These are phyloP conservation scores for Globisporangium solare DNA, from an alignment of 352 stramenopile species.

Conservation along the genomic window DNA sequence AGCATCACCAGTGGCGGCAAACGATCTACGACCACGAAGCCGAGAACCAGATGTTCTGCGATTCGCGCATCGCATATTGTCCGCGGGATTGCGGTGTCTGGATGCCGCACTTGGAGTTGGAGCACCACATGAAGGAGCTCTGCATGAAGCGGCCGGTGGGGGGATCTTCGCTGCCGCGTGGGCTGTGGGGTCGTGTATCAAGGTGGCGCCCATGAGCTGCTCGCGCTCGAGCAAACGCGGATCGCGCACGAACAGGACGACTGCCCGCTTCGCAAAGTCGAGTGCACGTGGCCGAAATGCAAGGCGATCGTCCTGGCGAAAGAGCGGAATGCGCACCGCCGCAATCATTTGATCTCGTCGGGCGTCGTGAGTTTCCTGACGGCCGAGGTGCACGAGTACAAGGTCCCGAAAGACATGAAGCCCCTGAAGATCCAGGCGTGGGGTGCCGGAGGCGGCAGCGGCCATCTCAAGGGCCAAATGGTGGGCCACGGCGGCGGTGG, in stretches of 20 bases:
- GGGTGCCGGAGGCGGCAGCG: slow-evolving; percentile 66
- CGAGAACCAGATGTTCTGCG: slow-evolving; percentile 30
- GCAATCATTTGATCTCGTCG: slow-evolving; percentile 50
- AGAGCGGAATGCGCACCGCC: slow-evolving; percentile 59
- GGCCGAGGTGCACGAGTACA: slow-evolving; percentile 55
- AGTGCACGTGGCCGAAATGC: slow-evolving; percentile 73
- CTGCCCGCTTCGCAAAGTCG: slow-evolving; percentile 55
- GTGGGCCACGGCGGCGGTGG: slow-evolving; percentile 57
- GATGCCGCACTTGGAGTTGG: slow-evolving; percentile 39
- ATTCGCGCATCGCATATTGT: slow-evolving; percentile 49
- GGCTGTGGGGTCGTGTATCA: slow-evolving; percentile 52
- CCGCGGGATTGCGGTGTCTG: slow-evolving; percentile 68
- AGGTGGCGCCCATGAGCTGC: slow-evolving; percentile 50
- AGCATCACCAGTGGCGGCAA: slow-evolving; percentile 41
- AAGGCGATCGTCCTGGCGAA: slow-evolving; percentile 39
- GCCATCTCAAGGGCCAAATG: slow-evolving; percentile 40
- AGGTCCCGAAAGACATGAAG: slow-evolving; percentile 57
- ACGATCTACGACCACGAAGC: slow-evolving; percentile 57
- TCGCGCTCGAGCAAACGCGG: slow-evolving; percentile 60
- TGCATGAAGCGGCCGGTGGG: slow-evolving; percentile 61
- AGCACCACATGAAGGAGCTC: slow-evolving; percentile 46
- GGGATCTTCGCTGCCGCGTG: slow-evolving; percentile 50
- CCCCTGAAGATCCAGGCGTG: slow-evolving; percentile 68
- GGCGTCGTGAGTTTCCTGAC: slow-evolving; percentile 61
- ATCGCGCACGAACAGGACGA: slow-evolving; percentile 69